These are phyloP conservation scores for Coemansia erecta DNA, from an alignment of 192 early-diverging fungal species.

Conservation along the genomic window DNA sequence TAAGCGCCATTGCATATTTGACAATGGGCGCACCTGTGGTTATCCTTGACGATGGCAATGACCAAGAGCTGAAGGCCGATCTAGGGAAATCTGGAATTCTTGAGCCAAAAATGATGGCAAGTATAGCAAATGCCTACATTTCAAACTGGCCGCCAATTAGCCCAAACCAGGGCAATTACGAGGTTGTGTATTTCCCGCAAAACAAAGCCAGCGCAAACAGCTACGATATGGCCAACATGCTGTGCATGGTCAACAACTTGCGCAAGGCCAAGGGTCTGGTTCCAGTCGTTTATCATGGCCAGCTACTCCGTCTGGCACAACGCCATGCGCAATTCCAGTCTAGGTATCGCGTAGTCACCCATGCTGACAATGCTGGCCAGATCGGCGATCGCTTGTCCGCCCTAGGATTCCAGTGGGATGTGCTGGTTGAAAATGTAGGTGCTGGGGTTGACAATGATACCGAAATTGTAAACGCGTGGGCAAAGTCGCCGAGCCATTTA, in stretches of 20 bases:
- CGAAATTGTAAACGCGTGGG: slow-evolving; percentile 37
- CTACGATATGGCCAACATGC: slow-evolving; percentile 35
- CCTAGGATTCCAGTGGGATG: slow-evolving; percentile 20
- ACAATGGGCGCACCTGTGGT: not conserved
- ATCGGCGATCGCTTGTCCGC: slow-evolving; percentile 34
- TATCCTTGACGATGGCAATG: not conserved
- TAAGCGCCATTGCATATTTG: too few species aligned
- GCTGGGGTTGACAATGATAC: slow-evolving; percentile 28
- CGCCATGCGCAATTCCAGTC: slow-evolving; percentile 36
- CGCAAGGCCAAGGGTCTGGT: slow-evolving; percentile 12
- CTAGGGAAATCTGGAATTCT: not conserved
- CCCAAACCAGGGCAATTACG: slow-evolving; percentile 5
- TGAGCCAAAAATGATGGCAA: not conserved
- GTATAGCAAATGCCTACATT: not conserved
- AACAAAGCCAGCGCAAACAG: slow-evolving; percentile 13
- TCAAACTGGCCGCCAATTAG: slow-evolving; percentile 14
- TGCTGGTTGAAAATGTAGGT: slow-evolving; percentile 46
- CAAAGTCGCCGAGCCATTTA: slow-evolving; percentile 29
- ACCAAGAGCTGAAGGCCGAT: not conserved
- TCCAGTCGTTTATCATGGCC: slow-evolving; percentile 25
- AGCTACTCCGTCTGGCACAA: slow-evolving; percentile 23
- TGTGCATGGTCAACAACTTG: slow-evolving; percentile 38
- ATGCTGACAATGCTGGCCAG: slow-evolving; percentile 28
- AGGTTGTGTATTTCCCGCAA: slow-evolving; percentile 26
- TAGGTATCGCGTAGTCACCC: slow-evolving; percentile 25